Percentiles rank a stretch among this genome's conserved stretches.
Evolutionary conservation across 345 rosid species (phyloP).

Genomic region (Syzygium aqueum): DNA sequence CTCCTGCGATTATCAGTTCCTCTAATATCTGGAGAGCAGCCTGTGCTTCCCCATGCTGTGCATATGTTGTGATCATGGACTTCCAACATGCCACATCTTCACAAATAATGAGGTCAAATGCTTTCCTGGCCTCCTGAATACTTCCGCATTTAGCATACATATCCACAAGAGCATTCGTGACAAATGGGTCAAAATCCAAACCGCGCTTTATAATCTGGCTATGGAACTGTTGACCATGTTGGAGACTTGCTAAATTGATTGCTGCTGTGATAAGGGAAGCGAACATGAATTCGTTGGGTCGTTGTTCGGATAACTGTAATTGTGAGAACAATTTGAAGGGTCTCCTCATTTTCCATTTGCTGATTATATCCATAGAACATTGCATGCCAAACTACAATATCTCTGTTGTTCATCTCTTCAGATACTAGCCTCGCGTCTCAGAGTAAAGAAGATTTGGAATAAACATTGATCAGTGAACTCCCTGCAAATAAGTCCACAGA

Average conservation of each 20-base stretch:
- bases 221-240: conserved; percentile 56
- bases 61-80: conserved; percentile 50
- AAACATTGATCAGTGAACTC: conserved; percentile 58
- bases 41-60: conserved; percentile 56
- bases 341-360: conserved; percentile 51
- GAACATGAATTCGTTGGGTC: conserved; percentile 51
- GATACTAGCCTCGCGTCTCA: conserved; percentile 52
- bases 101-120: conserved; percentile 24
- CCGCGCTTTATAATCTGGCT: conserved; percentile 36
- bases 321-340: conserved; percentile 42
- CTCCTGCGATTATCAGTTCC: conserved; percentile 34
- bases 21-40: conserved; percentile 45
- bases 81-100: conserved; percentile 66
- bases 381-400: conserved; percentile 74
- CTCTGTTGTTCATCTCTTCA: conserved; percentile 53
- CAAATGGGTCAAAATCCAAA: conserved; percentile 36
- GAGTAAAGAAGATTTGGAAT: conserved; percentile 44
- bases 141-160: conserved; percentile 80
- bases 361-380: conserved; percentile 57
- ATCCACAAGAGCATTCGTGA: conserved; percentile 49
- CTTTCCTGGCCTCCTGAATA: conserved; percentile 38
- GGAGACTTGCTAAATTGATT: conserved; percentile 55
- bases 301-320: conserved; percentile 34
- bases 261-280: conserved; percentile 53
- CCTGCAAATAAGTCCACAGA: conserved; percentile 33